Percentiles rank a stretch among this genome's conserved stretches.
phyloP scores from a whole-genome alignment of 257 asterid species.

The Solanum boliviense region DNA sequence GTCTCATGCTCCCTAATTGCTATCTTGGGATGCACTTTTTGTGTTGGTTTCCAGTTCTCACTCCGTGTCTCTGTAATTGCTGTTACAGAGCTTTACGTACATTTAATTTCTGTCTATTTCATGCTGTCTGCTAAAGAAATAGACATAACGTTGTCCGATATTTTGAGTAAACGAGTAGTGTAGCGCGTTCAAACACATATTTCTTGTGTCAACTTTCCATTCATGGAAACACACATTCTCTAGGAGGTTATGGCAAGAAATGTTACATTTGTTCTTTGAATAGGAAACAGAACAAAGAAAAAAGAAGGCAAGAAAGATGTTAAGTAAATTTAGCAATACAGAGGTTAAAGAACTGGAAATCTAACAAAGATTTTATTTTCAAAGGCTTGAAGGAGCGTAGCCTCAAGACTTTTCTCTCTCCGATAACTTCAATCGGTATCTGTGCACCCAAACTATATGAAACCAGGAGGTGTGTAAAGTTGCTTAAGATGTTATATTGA shows the following conservation, averaged over 20 bases:
- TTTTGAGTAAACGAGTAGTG: background rate
- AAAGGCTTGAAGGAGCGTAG: background rate
- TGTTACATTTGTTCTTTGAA: background rate
- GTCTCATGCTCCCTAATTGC: background rate
- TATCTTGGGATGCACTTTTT: background rate
- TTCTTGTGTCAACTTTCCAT: background rate
- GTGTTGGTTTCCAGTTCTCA: background rate
- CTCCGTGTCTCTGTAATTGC: background rate
- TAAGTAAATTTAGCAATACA: background rate
- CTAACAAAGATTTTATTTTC: background rate
- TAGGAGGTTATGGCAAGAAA: background rate
- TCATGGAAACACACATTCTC: background rate
- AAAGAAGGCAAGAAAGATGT: background rate
- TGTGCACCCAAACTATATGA: background rate
- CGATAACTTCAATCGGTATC: background rate
- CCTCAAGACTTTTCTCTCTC: background rate
- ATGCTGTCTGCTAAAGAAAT: background rate
- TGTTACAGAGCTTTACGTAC: background rate
- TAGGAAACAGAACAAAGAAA: background rate
- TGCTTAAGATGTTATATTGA: constrained; percentile 24
- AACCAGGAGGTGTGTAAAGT: background rate
- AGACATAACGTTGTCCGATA: background rate
- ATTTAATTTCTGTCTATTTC: background rate
- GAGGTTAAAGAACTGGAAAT: background rate
- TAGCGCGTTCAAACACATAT: background rate